These are phyloP conservation scores for Platanus orientalis DNA, from an alignment of 164 flowering plant species.

Conservation along the genomic window DNA sequence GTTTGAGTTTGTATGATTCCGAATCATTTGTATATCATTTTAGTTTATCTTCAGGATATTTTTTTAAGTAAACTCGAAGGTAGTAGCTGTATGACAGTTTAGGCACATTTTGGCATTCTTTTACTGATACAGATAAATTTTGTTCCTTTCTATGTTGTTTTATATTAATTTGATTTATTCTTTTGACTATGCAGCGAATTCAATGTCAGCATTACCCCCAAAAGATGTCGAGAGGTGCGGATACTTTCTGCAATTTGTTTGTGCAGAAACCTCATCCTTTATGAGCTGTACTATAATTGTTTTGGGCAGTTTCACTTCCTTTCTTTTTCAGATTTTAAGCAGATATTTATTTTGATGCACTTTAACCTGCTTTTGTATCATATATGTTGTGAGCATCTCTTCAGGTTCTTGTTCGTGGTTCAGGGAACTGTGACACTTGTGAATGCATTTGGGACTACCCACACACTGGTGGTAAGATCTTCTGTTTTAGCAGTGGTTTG, in stretches of 20 bases:
- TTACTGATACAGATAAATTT: neutral
- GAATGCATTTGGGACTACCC: slow-evolving; percentile 38
- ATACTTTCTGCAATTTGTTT: neutral
- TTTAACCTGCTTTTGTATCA: neutral
- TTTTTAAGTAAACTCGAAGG: no score
- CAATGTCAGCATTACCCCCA: slow-evolving; percentile 68
- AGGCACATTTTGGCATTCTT: no score
- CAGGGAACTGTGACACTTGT: slow-evolving; percentile 55
- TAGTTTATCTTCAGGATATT: no score
- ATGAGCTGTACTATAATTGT: neutral
- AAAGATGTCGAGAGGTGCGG: slow-evolving; percentile 73
- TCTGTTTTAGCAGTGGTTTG: neutral
- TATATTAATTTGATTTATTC: slow-evolving; percentile 1
- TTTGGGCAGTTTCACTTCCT: neutral
- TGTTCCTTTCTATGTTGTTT: neutral
- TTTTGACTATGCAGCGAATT: slow-evolving; percentile 45
- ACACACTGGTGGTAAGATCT: slow-evolving; percentile 44
- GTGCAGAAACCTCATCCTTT: neutral
- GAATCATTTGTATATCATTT: no score
- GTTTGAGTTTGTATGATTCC: no score
- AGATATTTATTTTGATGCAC: neutral
- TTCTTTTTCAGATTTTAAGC: neutral
- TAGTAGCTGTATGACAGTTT: no score
- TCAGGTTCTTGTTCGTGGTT: slow-evolving; percentile 78
- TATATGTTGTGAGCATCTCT: neutral